phyloP scores from a whole-genome alignment of 768 basidiomycete genomes.

The Boletus speciosus region DNA sequence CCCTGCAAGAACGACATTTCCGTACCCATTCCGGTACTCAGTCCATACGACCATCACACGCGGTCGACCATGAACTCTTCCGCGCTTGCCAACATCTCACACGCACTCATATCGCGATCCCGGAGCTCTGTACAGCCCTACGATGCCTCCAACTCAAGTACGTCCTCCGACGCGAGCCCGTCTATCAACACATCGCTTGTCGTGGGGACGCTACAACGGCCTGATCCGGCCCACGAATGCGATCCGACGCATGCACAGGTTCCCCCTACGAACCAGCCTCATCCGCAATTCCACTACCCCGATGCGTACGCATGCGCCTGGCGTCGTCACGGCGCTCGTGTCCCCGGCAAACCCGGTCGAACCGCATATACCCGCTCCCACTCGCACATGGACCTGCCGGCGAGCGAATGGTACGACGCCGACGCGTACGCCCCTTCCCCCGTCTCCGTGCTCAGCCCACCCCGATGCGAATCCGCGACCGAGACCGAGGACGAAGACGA shows the following conservation, averaged over 20 bases:
- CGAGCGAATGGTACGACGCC: slow-evolving; percentile 11
- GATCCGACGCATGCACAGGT: background rate
- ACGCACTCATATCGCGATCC: slow-evolving; percentile 23
- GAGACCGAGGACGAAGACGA: slow-evolving; percentile 13
- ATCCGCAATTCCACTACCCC: slow-evolving; percentile 8
- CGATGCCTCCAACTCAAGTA: background rate
- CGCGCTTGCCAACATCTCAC: slow-evolving; percentile 5
- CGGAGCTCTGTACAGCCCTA: slow-evolving; percentile 15
- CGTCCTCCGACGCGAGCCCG: slow-evolving; percentile 3
- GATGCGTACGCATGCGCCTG: slow-evolving; percentile 14
- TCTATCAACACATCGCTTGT: background rate
- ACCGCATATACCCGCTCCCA: slow-evolving; percentile 2
- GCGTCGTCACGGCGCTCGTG: slow-evolving; percentile 13
- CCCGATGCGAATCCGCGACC: slow-evolving; percentile 4
- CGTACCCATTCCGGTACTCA: background rate
- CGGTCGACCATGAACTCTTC: background rate
- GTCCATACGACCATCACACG: background rate
- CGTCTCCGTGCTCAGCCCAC: slow-evolving; percentile 15
- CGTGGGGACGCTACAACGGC: background rate
- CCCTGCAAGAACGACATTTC: slow-evolving; percentile 11
- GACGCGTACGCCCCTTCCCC: slow-evolving; percentile 17
- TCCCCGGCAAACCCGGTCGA: slow-evolving; percentile 15
- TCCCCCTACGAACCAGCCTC: background rate
- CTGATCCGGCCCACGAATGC: background rate
- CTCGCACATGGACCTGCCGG: slow-evolving; percentile 1